phyloP scores from a whole-genome alignment of 2,329 filamentous ascomycete genomes.

The Pseudohalonectria lignicola region DNA sequence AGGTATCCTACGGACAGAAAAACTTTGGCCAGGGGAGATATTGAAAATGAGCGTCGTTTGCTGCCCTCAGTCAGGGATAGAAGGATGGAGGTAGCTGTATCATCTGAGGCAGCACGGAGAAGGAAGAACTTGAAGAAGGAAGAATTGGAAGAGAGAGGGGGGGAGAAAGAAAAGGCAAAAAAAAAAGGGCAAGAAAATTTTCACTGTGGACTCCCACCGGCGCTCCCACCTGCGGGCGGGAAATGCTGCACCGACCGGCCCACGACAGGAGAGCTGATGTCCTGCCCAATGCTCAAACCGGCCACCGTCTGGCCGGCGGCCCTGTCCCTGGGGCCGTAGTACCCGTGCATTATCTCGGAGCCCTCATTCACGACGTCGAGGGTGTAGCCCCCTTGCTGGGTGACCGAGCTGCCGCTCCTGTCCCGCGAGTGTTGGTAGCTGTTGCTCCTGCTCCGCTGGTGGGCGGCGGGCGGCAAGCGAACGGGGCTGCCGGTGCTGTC shows the following conservation, averaged over 20 bases:
- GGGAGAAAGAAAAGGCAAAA: background rate
- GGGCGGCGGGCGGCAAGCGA: slow-evolving; percentile 5
- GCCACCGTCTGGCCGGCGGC: slow-evolving; percentile 29
- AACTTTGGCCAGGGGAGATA: no score
- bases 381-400: slow-evolving; percentile 3
- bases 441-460: slow-evolving; percentile 12
- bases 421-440: slow-evolving; percentile 2
- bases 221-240: no score
- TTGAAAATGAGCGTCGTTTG: no score
- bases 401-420: slow-evolving; percentile 11
- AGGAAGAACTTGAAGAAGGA: no score
- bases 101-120: no score
- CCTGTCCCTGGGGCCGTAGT: slow-evolving; percentile 29
- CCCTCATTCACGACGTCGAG: slow-evolving; percentile 28
- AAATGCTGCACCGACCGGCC: background rate
- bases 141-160: background rate
- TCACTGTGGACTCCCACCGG: background rate
- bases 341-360: slow-evolving; percentile 30
- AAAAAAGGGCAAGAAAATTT: background rate
- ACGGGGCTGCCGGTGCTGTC: slow-evolving; percentile 5
- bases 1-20: no score
- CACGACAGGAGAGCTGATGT: slow-evolving; percentile 6
- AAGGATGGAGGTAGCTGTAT: no score
- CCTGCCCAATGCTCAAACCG: slow-evolving; percentile 6
- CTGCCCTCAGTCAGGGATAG: no score